Evolutionary conservation across 768 basidiomycete genomes (phyloP), one percentile per base, ranked within the genome.

Genomic region (Suillus spraguei): DNA sequence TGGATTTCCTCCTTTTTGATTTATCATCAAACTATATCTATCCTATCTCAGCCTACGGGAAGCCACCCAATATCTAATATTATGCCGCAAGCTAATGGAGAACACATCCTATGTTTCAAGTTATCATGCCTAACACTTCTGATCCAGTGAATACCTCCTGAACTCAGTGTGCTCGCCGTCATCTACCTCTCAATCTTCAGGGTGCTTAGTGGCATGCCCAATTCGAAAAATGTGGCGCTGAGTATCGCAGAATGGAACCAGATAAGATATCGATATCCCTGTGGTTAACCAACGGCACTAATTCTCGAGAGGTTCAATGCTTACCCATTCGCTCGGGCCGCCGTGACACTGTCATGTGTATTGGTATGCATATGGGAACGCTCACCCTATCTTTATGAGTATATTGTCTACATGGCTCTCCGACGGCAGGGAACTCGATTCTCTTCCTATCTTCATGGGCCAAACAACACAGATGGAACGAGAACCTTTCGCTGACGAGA

Each of bases 381-480:
- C 11, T 24, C 33, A 42, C 22, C 56, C 46, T 64, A 52, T 58
- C 63, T 52, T 59, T 59, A 22, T 52, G 49, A 14, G 2, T 14
- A 3, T 49, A 7, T 35, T 38, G 49, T 63, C 41, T 46, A 9
- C 39, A 49, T 62, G 67, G 65, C 59, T 17, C 39, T 53, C 59
- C 8, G 54, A 49, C 36, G 64, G 65, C 42, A 66, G 61, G 28
- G 56, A 46, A n/a, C 53, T 64, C n/a, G 49, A 55, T 46, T 42
- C 62, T 63, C 50, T 65, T 17, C 58, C 64, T 38, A 61, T 63
- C 66, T 35, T 46, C 59, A 56, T 54, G 35, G 22, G 42, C 22
- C 49, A 59, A 41, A 33, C 39, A 39, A 10, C 47, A 50, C 44
- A 39, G 24, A 13, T 4, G 11, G 33, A 9, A 3, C 53, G 44